phyloP scores from a whole-genome alignment of 306 rosid genomes.

The Casuarina cunninghamiana region DNA sequence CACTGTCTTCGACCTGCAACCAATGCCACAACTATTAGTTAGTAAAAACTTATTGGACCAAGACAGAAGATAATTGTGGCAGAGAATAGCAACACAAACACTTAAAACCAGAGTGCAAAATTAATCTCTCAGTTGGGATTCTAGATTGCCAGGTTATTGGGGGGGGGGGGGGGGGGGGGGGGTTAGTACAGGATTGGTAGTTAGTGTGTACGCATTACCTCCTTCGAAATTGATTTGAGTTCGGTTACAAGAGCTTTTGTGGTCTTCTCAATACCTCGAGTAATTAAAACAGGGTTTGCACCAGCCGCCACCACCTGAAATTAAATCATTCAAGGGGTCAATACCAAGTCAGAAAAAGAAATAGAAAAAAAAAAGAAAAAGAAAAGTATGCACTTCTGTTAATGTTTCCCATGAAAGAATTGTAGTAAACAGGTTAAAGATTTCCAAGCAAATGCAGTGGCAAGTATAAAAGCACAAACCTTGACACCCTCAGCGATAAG shows the following conservation, averaged over 20 bases:
- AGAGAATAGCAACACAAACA: not conserved
- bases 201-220: conserved; percentile 42
- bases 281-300: conserved; percentile 94
- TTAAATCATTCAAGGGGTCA: not conserved
- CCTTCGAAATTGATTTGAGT: conserved; percentile 82
- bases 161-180: too few species aligned
- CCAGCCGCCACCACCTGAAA: conserved; percentile 97
- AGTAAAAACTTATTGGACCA: not conserved
- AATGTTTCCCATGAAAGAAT: not conserved
- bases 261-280: conserved; percentile 98
- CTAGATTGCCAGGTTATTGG: too few species aligned
- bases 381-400: too few species aligned
- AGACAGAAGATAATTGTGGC: not conserved
- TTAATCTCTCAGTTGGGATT: not conserved
- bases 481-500: conserved; percentile 98
- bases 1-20: conserved; percentile 94
- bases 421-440: conserved; percentile 1
- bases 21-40: conserved; percentile 8
- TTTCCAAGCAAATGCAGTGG: not conserved
- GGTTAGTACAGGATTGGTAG: too few species aligned
- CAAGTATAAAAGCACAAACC: conserved; percentile 29
- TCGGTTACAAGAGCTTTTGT: conserved; percentile 74
- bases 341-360: not conserved
- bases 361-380: not conserved
- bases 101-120: not conserved